Evolutionary conservation across 441 rosid genomes (phyloP).

Genomic region (Aleurites moluccanus): DNA sequence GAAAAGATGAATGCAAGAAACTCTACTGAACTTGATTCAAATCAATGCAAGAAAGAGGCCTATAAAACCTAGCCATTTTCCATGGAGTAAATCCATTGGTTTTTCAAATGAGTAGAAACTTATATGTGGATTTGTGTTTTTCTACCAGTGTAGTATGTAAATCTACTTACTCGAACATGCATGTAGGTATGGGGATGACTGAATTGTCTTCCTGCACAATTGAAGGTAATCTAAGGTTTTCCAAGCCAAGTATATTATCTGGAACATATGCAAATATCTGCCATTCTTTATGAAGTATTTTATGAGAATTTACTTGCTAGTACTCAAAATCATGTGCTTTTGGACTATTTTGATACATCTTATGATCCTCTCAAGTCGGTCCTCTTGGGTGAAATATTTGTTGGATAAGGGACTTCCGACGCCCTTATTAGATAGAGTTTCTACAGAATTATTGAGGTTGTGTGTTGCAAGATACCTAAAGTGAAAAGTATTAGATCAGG

Average conservation of each 20-base stretch:
- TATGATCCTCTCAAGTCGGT: not conserved
- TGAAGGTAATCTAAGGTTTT: not conserved
- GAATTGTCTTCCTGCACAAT: not conserved
- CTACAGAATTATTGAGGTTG: too few species aligned
- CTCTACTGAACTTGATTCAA: too few species aligned
- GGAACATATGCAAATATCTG: not conserved
- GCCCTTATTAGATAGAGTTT: too few species aligned
- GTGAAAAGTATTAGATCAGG: too few species aligned
- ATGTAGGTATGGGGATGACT: not conserved
- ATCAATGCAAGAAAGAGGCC: too few species aligned
- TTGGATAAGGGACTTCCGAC: too few species aligned
- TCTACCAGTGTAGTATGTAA: not conserved
- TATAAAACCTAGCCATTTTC: too few species aligned
- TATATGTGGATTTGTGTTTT: not conserved
- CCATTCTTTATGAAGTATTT: not conserved
- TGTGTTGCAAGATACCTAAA: too few species aligned
- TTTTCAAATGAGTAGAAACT: not conserved
- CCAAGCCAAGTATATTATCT: not conserved
- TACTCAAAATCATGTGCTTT: not conserved
- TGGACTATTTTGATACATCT: not conserved
- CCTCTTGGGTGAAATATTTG: too few species aligned
- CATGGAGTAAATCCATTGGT: not conserved
- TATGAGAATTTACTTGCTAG: not conserved
- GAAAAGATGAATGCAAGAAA: too few species aligned
- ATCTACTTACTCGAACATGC: not conserved